Percentiles rank a stretch among this genome's conserved stretches.
Evolutionary conservation across 495 filamentous ascomycete genomes (phyloP).

Genomic region (Haplographium delicatum): DNA sequence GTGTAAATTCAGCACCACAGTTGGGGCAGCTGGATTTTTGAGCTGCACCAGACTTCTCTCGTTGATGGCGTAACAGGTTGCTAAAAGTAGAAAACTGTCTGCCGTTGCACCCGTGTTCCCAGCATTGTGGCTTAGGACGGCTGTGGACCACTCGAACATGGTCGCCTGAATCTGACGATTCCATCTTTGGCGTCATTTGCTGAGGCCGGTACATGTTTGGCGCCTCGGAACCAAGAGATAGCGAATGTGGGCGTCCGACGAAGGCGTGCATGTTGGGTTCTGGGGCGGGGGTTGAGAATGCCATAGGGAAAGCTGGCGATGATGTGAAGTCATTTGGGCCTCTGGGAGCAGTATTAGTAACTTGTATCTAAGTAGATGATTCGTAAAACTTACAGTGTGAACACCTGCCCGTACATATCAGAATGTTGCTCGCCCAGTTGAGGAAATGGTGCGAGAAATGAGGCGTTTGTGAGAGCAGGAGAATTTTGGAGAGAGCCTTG

Average conservation of each 20-base stretch:
- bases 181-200: conserved; percentile 16
- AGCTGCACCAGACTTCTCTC: conserved; percentile 89
- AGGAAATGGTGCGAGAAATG: conserved; percentile 18
- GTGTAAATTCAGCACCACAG: conserved; percentile 86
- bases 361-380: not conserved
- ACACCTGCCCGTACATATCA: conserved; percentile 23
- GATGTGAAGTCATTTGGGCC: conserved; percentile 20
- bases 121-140: conserved; percentile 86
- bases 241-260: conserved; percentile 20
- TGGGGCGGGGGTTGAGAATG: conserved; percentile 10
- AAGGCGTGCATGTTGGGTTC: conserved; percentile 15
- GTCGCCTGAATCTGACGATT: conserved; percentile 28
- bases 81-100: conserved; percentile 93
- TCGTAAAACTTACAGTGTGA: conserved; percentile 21
- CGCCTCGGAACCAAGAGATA: conserved; percentile 21
- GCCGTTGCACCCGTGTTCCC: conserved; percentile 93
- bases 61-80: conserved; percentile 85
- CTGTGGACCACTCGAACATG: conserved; percentile 66
- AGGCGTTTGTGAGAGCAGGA: conserved; percentile 16
- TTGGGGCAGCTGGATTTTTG: conserved; percentile 80
- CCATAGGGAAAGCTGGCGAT: conserved; percentile 13
- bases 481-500: conserved; percentile 19
- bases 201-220: conserved; percentile 15
- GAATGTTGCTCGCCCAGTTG: conserved; percentile 6
- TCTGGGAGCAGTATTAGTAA: conserved; percentile 12